Evolutionary conservation across 2,329 filamentous ascomycete species (phyloP).

Genomic region (Hymenoscyphus albidus): DNA sequence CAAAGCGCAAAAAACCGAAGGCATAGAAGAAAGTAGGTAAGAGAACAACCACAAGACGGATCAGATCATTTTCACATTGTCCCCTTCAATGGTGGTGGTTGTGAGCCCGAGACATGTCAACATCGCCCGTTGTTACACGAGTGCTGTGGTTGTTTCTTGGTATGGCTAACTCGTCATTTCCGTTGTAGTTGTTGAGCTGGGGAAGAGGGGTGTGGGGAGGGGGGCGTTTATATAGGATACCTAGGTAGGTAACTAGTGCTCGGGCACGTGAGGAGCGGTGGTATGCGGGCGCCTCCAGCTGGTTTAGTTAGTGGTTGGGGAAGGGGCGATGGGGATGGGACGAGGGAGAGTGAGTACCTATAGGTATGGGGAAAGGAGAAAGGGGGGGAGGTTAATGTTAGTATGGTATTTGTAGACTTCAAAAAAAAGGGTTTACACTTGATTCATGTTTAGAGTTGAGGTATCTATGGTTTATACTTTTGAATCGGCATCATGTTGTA

Average conservation of each 20-base stretch:
- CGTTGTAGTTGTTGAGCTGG: constrained; percentile 64
- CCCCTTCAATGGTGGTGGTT: constrained; percentile 57
- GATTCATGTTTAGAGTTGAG: too few relatives aligned
- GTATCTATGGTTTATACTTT: too few relatives aligned
- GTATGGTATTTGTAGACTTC: too few relatives aligned
- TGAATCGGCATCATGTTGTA: too few relatives aligned
- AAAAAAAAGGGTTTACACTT: too few relatives aligned
- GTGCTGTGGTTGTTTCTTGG: constrained; percentile 46
- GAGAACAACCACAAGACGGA: constrained; percentile 38
- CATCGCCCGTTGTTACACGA: constrained; percentile 53
- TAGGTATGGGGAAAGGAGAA: not conserved
- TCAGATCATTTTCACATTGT: constrained; percentile 62
- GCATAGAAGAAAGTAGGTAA: not conserved
- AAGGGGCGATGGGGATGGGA: not conserved
- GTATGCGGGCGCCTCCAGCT: not conserved
- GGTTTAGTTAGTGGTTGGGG: not conserved
- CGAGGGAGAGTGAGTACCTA: not conserved
- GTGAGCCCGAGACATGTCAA: constrained; percentile 61
- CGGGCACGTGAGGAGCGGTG: not conserved
- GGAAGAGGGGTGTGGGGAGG: constrained; percentile 1
- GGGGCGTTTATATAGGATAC: not conserved
- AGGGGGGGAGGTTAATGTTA: too few relatives aligned
- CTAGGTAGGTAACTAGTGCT: not conserved
- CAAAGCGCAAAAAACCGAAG: not conserved
- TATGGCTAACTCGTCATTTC: constrained; percentile 69